Evolutionary conservation across 1,284 basidiomycete genomes (phyloP).

Genomic region (Ganoderma resinaceum): DNA sequence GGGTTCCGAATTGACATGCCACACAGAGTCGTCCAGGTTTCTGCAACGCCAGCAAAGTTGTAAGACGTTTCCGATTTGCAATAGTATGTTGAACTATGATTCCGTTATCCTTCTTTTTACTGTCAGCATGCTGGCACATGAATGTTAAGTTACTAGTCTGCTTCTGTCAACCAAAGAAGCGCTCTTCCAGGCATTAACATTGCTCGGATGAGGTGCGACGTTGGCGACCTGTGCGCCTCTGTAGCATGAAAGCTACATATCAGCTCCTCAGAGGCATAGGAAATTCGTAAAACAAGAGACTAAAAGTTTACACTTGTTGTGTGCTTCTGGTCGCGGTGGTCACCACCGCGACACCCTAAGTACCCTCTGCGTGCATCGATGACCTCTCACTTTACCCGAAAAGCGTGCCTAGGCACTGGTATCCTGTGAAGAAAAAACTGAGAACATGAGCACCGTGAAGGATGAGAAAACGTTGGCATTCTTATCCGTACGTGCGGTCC

Average conservation of each 20-base stretch:
- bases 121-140: neutral
- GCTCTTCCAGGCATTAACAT: too few relatives aligned
- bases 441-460: neutral
- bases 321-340: neutral
- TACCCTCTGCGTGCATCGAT: neutral
- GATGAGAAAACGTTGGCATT: neutral
- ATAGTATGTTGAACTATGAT: neutral
- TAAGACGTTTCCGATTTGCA: neutral
- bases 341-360: neutral
- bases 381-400: neutral
- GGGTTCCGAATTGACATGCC: neutral
- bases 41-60: conserved; percentile 18
- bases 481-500: neutral
- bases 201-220: neutral
- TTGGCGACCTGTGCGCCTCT: neutral
- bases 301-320: neutral
- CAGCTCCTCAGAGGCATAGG: too few relatives aligned
- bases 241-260: too few relatives aligned
- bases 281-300: too few relatives aligned
- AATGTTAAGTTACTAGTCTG: too few relatives aligned
- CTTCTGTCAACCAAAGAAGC: too few relatives aligned
- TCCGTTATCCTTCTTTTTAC: neutral
- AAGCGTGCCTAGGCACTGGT: neutral
- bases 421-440: neutral
- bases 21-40: conserved; percentile 22